Percentiles rank a stretch among this genome's conserved stretches.
phyloP scores from a whole-genome alignment of 108 stramenopile genomes.

The Nannochloropsis gaditana region DNA sequence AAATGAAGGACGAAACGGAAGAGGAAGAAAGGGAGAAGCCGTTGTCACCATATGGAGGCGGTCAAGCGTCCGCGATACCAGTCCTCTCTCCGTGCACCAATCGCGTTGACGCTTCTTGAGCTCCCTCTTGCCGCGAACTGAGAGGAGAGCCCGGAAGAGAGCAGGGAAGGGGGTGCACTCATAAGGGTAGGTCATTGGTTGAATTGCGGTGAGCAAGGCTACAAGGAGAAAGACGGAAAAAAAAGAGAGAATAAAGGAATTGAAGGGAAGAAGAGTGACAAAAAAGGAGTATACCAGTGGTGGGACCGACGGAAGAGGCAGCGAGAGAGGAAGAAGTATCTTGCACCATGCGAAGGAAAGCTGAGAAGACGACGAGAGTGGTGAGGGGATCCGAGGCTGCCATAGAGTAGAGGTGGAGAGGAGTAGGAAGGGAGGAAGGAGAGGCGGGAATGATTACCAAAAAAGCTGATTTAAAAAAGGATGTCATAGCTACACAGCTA shows the following conservation, averaged over 20 bases:
- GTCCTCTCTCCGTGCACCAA: not conserved
- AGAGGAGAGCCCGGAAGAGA: not conserved
- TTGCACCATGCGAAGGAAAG: not conserved
- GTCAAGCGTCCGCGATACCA: not conserved
- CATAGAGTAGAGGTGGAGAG: not conserved
- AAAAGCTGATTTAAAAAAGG: not conserved
- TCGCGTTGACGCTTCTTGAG: not conserved
- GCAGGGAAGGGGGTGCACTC: not conserved
- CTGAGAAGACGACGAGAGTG: not conserved
- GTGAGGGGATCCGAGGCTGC: not conserved
- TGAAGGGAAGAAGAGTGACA: not conserved
- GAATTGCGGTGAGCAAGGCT: no score
- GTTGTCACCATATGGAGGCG: not conserved
- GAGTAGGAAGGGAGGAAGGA: not conserved
- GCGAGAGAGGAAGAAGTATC: not conserved
- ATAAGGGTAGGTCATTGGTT: no score
- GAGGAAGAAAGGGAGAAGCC: not conserved
- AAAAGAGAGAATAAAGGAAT: not conserved
- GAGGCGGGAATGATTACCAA: not conserved
- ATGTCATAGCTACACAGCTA: not conserved
- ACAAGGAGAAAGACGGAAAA: not conserved
- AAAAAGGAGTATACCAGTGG: not conserved
- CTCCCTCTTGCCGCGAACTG: not conserved
- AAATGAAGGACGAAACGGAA: no score
- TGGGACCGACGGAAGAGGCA: not conserved